Base-by-base conservation (phyloP, 345 rosid genomes). In the Populus nigra region DNA sequence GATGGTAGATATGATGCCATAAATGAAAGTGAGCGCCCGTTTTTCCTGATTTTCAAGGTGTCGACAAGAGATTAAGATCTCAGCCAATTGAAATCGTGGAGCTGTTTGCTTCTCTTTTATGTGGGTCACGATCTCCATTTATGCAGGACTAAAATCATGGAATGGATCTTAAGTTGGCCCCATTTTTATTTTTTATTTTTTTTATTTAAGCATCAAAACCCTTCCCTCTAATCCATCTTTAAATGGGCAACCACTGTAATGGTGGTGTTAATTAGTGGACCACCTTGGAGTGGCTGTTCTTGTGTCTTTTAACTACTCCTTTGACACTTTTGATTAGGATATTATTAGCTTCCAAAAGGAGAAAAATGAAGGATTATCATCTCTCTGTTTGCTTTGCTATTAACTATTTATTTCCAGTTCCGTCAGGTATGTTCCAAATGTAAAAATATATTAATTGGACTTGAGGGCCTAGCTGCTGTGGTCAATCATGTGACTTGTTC, bases 51-150 rank as follows among this genome's bases (percentile, higher is more conserved):
- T 57, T 49, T 71, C 77, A 65, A 76, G 61, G 17, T 7, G 23
- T 25, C 53, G 66, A 55, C n/a, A 65, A 31, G 31, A 55, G 9
- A 31, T 6, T 4, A 22, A n/a, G 43, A 29, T 15, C 63, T 25
- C 71, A 65, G 29, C 55, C 29, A 65, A 35, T 16, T 35, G 25
- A 78, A 62, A 16, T 35, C 3, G 16, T 43, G 20, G 31, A 59
- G n/a, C 29, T 22, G 41, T 69, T 2, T 22, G 29, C 47, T 1
- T 4, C 38, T 31, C 36, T 50, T 61, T 68, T 27, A 12, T 36
- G 74, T 78, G 82, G 86, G 81, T 82, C 88, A 85, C 75, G 71
- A 33, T 61, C 77, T 49, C 49, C 69, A 5, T 33, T 33, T 33
- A 33, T 33, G 36, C 5, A 33, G 36, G 36, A 5, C 36, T 33